Evolutionary conservation across 345 rosid genomes (phyloP), one percentile per base, ranked within the genome.

Genomic region (Salix exigua): DNA sequence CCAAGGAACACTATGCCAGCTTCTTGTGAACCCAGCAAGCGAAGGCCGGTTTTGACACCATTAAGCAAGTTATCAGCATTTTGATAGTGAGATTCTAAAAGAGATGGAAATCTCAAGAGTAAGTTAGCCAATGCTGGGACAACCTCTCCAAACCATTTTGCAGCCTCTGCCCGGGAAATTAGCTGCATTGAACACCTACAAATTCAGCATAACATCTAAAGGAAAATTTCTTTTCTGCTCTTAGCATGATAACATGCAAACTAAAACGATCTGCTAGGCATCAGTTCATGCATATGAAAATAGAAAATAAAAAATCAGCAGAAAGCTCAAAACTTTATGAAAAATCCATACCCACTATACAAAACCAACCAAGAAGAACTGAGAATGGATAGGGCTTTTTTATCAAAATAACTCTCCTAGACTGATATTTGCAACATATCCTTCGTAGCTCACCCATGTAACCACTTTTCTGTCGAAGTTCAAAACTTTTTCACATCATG

Each of bases 1-100:
- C 85, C 86, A 68, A 96, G 97, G 55, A 93, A 86, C 71, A 89
- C 97, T 5, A 89, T 78, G 80, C 98, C 96, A 38, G 88, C 78
- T 84, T 88, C 87, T 80, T 96, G 98, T 2, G 82, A 68, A 75
- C 79, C 80, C 79, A 96, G 81, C 70, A 93, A 51, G 3, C 89
- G 93, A 60, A 96, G 93, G 73, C 89, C 88, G 5, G 88, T 79
- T 72, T 77, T 71, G 68, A 83, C 64, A 37, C 73, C 82, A 28
- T 44, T 2, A 37, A 83, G 74, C 55, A 82, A 78, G 75, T 42
- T 40, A 77, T 80, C 88, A 8, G 94, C 86, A 77, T 78, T 79
- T 44, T 75, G 88, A 77, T 81, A 93, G 82, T 95, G 99, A 46
- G 68, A n/a, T 75, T 91, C 96, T 40, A 93, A 75, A 10, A 91